Evolutionary conservation across 805 yeast genomes (phyloP).

Genomic region (Grigorovia yakushimaensis): DNA sequence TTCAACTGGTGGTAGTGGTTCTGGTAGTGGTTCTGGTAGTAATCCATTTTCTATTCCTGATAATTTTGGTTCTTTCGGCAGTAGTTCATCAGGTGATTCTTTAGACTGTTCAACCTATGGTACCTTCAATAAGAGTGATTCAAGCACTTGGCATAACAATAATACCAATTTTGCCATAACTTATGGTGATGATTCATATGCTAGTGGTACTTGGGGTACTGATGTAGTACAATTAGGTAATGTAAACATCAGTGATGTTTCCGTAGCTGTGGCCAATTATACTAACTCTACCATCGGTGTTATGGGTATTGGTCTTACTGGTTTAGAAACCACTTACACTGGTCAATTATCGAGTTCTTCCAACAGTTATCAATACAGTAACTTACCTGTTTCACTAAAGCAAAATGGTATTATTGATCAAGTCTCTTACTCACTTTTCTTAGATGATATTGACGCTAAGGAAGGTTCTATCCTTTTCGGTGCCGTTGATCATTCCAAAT

Average conservation of each 20-base stretch:
- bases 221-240: constrained; percentile 44
- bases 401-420: constrained; percentile 34
- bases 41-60: not conserved
- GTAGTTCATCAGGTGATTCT: not conserved
- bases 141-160: constrained; percentile 28
- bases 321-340: constrained; percentile 51
- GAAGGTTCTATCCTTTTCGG: constrained; percentile 39
- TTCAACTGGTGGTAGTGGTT: constrained; percentile 23
- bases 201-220: constrained; percentile 44
- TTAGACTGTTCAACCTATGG: constrained; percentile 32
- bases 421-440: constrained; percentile 34
- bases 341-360: constrained; percentile 8
- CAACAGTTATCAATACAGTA: constrained; percentile 5
- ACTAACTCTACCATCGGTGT: constrained; percentile 34
- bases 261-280: constrained; percentile 24
- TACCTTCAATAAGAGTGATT: constrained; percentile 27
- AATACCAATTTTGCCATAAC: constrained; percentile 32
- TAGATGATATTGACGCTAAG: constrained; percentile 33
- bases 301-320: constrained; percentile 43
- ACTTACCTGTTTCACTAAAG: constrained; percentile 13
- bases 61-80: not conserved
- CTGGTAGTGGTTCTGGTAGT: not conserved
- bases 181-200: constrained; percentile 43
- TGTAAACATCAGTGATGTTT: constrained; percentile 20
- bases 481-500: constrained; percentile 33